Conservation (phyloP, 2,329 filamentous ascomycete genomes). For the Sporothrix inflata region DNA sequence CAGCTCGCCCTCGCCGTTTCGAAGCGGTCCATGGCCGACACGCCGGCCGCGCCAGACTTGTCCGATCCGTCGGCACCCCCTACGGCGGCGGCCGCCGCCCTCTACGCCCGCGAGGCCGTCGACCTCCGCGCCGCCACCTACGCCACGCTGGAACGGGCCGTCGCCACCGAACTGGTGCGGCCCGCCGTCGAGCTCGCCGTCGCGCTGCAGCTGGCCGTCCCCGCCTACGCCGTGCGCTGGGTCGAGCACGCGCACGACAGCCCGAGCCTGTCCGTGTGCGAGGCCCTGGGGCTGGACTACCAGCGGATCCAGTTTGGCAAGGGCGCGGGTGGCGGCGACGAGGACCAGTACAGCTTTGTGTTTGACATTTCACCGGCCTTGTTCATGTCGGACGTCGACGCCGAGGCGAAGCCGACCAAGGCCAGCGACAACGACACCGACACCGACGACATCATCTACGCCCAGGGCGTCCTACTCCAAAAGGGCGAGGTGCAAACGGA, state of each 20-base stretch:
- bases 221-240: neutral
- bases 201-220: neutral
- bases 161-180: neutral
- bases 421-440: neutral
- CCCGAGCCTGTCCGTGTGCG: constrained; percentile 2
- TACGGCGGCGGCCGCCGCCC: neutral
- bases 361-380: constrained; percentile 21
- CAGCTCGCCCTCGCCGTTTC: neutral
- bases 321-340: neutral
- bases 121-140: neutral
- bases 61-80: neutral
- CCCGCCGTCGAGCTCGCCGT: constrained; percentile 16
- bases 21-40: neutral
- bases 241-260: constrained; percentile 16
- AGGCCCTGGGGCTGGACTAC: constrained; percentile 5
- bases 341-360: neutral
- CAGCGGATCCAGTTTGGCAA: neutral
- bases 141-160: neutral
- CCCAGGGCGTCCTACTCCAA: neutral
- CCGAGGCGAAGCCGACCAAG: neutral
- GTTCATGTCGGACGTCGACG: neutral
- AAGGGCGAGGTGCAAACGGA: neutral
- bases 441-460: neutral
- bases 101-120: neutral
- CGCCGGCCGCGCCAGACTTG: neutral